Evolutionary conservation across 495 filamentous ascomycete species (phyloP), one percentile per base, ranked within the genome.

Genomic region (Penicillium macrosclerotiorum): DNA sequence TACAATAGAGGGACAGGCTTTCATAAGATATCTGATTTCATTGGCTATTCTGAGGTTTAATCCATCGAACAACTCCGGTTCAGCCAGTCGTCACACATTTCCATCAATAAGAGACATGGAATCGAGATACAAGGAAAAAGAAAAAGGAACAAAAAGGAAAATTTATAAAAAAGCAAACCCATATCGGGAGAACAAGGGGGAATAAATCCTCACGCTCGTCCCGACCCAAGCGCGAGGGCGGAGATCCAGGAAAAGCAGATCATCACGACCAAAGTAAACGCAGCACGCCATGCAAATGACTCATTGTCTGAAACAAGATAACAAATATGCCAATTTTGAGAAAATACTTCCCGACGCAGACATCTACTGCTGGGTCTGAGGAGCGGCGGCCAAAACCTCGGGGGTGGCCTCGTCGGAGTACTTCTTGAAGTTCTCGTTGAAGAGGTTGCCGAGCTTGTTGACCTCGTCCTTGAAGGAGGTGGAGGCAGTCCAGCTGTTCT

Each of bases 361-460:
- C 27, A 51, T 44, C 24, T 38, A 37, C 43, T 59, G 48, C 29
- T 45, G 20, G 30, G 47, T 44, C 44, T 64, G 51, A 39, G 66
- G 70, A 34, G 69, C 70, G 23, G 68, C 67, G 41, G 64, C 68
- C 26, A 72, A 69, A 27, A 73, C 90, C 42, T 95, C 92, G 44
- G 76, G 71, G 25, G 91, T 95, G 18, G 91, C 91, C 69, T 95
- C 78, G 51, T 85, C 84, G 51, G 81, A 72, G 76, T 95, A 97
- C 76, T 93, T 94, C 76, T 90, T 83, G 78, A 98, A 98, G 77
- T 97, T 97, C 74, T 96, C 88, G 62, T 84, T 80, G 79, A 97
- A 97, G 26, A 97, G 77, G 36, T 57, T 68, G 49, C 82, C 93
- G 5, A 98, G 82, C 75, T 95, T 96, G 62, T 71, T 86, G 37